phyloP scores from a whole-genome alignment of 164 flowering plant genomes.

The Magnolia kwangsiensis region DNA sequence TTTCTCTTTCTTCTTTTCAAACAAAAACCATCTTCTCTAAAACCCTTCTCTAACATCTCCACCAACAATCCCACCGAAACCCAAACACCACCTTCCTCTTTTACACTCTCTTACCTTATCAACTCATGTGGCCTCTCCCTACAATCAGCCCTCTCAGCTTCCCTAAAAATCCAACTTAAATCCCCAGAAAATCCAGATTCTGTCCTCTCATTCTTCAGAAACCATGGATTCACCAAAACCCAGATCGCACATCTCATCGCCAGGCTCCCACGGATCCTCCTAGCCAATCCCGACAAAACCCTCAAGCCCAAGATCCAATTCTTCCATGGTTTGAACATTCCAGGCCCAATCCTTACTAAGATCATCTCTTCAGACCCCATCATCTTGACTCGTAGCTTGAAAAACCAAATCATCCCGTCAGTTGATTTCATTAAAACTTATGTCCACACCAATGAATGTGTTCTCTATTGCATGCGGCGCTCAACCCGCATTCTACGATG shows the following conservation, averaged over 20 bases:
- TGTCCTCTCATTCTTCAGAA: background rate
- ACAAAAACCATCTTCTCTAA: background rate
- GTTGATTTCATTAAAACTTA: background rate
- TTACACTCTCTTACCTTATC: conserved; percentile 2
- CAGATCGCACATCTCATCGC: background rate
- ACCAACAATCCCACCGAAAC: background rate
- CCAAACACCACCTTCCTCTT: background rate
- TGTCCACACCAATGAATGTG: background rate
- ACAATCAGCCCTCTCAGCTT: conserved; percentile 1
- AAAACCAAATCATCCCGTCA: background rate
- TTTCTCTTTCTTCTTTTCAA: background rate
- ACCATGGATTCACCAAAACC: background rate
- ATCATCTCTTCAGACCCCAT: background rate
- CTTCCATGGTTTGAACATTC: background rate
- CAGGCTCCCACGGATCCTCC: background rate
- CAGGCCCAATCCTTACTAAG: background rate
- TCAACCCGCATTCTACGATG: background rate
- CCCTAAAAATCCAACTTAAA: background rate
- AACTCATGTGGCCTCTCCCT: background rate
- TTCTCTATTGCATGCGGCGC: background rate
- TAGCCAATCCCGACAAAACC: background rate
- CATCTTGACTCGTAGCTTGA: background rate
- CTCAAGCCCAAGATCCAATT: background rate
- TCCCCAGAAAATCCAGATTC: background rate
- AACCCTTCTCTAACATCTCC: background rate